Base-by-base conservation (phyloP, 257 asterid species). In the Paulownia fortunei region DNA sequence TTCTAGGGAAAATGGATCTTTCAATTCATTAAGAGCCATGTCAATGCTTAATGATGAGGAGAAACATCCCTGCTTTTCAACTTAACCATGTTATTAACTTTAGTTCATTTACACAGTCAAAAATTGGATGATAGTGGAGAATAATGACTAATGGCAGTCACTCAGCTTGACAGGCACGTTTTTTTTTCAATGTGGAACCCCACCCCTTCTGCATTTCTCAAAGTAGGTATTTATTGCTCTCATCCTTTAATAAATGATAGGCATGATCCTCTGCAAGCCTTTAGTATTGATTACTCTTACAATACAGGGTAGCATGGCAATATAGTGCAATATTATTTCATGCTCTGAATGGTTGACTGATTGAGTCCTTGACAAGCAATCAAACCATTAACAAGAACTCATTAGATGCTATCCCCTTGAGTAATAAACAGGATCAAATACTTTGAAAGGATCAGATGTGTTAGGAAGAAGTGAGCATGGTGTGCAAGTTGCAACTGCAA, bases 241-340 rank as follows among this genome's bases (percentile, higher is more conserved):
- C 37, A 19, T 39, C 66, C n/a, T 67, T 69, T 13, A 69, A 69
- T 77, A 30, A 44, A 67, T 66, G 58, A 23, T 16, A 69, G 51
- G 78, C 59, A 76, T 54, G 62, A 76, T 47, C 46, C 69, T 49
- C 54, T 58, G 72, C 76, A 56, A 72, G 27, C 49, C 71, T 46
- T 12, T 5, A 26, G 30, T 69, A 51, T 11, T 60, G 63, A 59
- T 69, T 23, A 23, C 18, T 46, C 24, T 60, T 63, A n/a, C 24
- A 30, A 15, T 39, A 58, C 62, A 73, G 62, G 19, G 26, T 34
- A 76, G 80, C 49, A 69, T 46, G 74, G 58, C 59, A 32, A 6
- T 12, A n/a, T 36, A 49, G 19, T 59, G 11, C 30, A 81, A 34
- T 47, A 3, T 69, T 65, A 19, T 56, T 78, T 36, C 21, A 49